Conservation (phyloP, 768 basidiomycete species). For the Mycena leptocephala region DNA sequence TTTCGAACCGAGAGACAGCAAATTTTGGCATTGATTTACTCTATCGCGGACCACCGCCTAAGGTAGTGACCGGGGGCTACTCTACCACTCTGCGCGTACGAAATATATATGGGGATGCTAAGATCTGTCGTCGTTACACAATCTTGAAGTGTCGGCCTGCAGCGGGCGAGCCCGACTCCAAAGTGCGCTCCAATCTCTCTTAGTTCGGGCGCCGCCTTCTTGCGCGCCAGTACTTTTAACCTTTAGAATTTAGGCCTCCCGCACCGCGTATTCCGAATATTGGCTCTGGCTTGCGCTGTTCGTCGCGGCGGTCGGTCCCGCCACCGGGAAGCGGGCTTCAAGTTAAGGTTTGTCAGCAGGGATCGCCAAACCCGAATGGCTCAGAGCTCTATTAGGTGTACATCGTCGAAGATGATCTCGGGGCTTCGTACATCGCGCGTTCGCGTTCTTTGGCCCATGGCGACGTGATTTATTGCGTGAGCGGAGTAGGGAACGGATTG, state of each 20-base stretch:
- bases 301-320: neutral
- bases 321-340: neutral
- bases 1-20: too few species aligned
- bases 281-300: neutral
- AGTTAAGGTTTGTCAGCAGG: too few species aligned
- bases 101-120: neutral
- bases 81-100: too few species aligned
- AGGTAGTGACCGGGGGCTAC: too few species aligned
- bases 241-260: slow-evolving; percentile 13
- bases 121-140: slow-evolving; percentile 6
- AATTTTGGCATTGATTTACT: too few species aligned
- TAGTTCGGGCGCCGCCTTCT: too few species aligned
- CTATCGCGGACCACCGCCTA: too few species aligned
- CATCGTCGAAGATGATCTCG: neutral
- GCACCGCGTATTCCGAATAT: neutral
- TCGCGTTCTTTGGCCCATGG: neutral
- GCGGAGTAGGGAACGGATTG: neutral
- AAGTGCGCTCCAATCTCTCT: slow-evolving; percentile 8
- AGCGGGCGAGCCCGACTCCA: too few species aligned
- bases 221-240: neutral
- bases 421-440: too few species aligned
- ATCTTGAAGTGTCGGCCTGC: neutral
- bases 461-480: neutral
- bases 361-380: neutral
- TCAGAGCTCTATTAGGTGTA: neutral